Evolutionary conservation across 208 protist genomes (phyloP), one percentile per base, ranked within the genome.

Genomic region (Crithidia thermophila): DNA sequence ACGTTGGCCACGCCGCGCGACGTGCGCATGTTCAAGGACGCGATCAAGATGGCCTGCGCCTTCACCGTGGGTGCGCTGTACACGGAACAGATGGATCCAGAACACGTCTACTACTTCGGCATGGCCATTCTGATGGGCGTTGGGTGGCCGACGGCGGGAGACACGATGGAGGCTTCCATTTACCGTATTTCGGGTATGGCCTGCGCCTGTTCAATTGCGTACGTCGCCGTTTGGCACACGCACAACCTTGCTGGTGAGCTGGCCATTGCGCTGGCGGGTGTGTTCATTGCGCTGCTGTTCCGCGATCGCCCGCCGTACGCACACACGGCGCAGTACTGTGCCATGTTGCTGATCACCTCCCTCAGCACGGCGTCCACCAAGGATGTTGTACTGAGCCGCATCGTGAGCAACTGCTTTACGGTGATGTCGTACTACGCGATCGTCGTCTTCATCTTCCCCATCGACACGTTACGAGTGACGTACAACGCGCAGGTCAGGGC

Each of bases 41-140:
- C 73, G 14, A 81, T 89, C 39, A 77, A 77, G 31, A 65, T 82
- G 42, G 59, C 81, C 9, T 73, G 69, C 37, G 87, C 64, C 33
- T 89, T 83, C 58, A 77, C 70, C 0, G 52, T 85, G 2, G 81
- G 70, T 23, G 70, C 63, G 36, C 51, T 76, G 61, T 85, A 61
- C 42, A 79, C 84, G 16, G 51, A 75, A 7, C 75, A 87, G 67
- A 77, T 72, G 16, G 81, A 87, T 58, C 50, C 39, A 4, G 58
- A 79, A 0, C 79, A 83, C 30, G 46, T 79, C 2, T 87, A 87
- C 57, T 90, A 85, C 66, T 90, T 87, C 52, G 81, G 81, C 10
- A 87, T 90, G 81, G 72, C 72, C 8, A 90, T 90, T 60, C 62
- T 90, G 42, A 84, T 90, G 56, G 78, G 77, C 60, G 75, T 90